These are phyloP conservation scores for Yamadazyma songkhlaensis DNA, from an alignment of 1,139 yeast species.

Conservation along the genomic window DNA sequence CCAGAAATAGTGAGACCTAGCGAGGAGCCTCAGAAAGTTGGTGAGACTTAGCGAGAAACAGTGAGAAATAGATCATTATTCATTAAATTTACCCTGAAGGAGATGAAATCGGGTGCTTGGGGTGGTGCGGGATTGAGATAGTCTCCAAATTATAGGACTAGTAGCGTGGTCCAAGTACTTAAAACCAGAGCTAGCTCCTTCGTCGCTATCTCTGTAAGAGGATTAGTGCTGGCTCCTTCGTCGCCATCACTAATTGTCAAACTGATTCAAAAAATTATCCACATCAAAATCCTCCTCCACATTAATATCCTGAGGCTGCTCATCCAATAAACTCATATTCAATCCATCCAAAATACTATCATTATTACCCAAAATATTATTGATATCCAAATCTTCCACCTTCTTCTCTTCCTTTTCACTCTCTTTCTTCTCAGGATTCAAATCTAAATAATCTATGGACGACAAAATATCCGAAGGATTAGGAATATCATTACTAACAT, in stretches of 20 bases:
- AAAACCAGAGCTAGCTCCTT: too few species aligned
- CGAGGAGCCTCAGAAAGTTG: too few species aligned
- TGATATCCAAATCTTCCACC: constrained; percentile 37
- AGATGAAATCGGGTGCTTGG: too few species aligned
- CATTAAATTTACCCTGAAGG: too few species aligned
- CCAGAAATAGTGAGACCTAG: too few species aligned
- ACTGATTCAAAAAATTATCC: constrained; percentile 46
- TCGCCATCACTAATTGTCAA: constrained; percentile 15
- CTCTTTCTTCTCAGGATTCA: background rate
- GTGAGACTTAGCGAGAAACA: too few species aligned
- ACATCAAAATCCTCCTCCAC: constrained; percentile 44
- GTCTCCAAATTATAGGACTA: too few species aligned
- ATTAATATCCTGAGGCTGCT: constrained; percentile 15
- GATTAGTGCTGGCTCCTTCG: too few species aligned
- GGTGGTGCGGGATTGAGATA: too few species aligned
- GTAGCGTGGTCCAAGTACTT: too few species aligned
- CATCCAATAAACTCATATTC: constrained; percentile 42
- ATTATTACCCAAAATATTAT: constrained; percentile 40
- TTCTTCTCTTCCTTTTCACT: constrained; percentile 9
- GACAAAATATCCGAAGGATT: constrained; percentile 42
- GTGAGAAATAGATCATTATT: too few species aligned
- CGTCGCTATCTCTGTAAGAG: too few species aligned
- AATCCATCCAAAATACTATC: constrained; percentile 45
- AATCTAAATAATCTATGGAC: constrained; percentile 26
- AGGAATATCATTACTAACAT: constrained; percentile 20